phyloP scores from a whole-genome alignment of 768 basidiomycete species.

The Mycena albidolilacea region DNA sequence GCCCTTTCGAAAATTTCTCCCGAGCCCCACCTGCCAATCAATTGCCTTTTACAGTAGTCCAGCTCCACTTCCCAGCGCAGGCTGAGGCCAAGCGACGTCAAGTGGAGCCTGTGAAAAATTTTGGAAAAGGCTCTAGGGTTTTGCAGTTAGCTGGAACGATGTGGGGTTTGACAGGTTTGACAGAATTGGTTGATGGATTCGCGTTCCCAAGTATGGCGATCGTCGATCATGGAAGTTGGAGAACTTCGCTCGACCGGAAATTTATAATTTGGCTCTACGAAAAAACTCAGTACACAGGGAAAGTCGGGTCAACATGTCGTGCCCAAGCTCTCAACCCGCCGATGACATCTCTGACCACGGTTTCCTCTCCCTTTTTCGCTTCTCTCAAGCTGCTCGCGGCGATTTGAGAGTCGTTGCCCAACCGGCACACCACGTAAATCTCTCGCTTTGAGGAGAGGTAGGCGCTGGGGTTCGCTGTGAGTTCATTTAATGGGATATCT shows the following conservation, averaged over 20 bases:
- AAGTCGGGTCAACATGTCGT: constrained; percentile 76
- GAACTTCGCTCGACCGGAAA: too few species aligned
- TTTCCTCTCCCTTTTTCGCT: constrained; percentile 45
- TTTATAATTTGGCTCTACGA: background rate
- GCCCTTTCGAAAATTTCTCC: too few species aligned
- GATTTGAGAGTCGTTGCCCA: constrained; percentile 95
- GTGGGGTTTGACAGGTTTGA: too few species aligned
- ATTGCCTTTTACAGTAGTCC: too few species aligned
- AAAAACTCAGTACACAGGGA: constrained; percentile 82
- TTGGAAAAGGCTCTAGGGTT: too few species aligned
- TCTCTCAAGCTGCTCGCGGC: constrained; percentile 78
- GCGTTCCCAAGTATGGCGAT: too few species aligned
- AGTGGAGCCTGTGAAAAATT: too few species aligned
- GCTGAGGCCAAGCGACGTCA: too few species aligned
- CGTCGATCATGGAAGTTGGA: background rate
- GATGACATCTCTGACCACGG: constrained; percentile 74
- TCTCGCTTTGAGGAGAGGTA: constrained; percentile 52
- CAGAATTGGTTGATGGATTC: too few species aligned
- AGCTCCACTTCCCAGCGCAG: too few species aligned
- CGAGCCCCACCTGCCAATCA: too few species aligned
- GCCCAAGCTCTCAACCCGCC: constrained; percentile 91
- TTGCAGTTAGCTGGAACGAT: too few species aligned
- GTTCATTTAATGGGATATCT: constrained; percentile 83
- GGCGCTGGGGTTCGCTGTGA: constrained; percentile 73
- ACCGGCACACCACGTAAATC: constrained; percentile 81